A percentile compares a stretch with the other conserved stretches of the same genome.
These are phyloP conservation scores for Halophytophthora batemanensis DNA, from an alignment of 352 stramenopile genomes.

Conservation along the genomic window DNA sequence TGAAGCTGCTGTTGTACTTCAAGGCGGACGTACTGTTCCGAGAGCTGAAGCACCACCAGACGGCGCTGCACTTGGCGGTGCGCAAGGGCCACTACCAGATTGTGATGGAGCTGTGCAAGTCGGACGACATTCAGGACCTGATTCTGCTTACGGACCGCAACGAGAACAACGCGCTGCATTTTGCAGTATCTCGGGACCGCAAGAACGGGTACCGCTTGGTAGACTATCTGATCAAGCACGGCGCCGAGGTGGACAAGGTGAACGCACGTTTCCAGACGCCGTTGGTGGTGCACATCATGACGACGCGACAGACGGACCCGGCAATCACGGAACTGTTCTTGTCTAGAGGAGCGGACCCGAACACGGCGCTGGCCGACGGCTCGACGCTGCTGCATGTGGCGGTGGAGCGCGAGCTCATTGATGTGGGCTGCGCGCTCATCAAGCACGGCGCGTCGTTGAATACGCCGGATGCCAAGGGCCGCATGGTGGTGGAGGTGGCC, in stretches of 20 bases:
- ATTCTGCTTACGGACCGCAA: slow-evolving; percentile 78
- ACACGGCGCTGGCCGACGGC: slow-evolving; percentile 73
- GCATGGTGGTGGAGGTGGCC: slow-evolving; percentile 71
- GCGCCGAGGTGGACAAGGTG: slow-evolving; percentile 80
- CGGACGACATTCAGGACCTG: slow-evolving; percentile 54
- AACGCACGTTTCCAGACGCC: slow-evolving; percentile 78
- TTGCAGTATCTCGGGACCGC: slow-evolving; percentile 75
- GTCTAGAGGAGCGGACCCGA: slow-evolving; percentile 54
- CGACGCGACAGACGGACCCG: slow-evolving; percentile 77
- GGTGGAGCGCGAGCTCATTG: slow-evolving; percentile 78
- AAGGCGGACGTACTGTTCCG: slow-evolving; percentile 85
- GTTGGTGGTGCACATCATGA: slow-evolving; percentile 84
- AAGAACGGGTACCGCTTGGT: slow-evolving; percentile 81
- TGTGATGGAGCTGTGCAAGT: slow-evolving; percentile 84
- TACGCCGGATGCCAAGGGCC: slow-evolving; percentile 62
- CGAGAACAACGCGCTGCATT: slow-evolving; percentile 84
- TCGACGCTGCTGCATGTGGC: slow-evolving; percentile 82
- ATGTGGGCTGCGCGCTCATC: slow-evolving; percentile 74
- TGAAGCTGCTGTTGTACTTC: slow-evolving; percentile 77
- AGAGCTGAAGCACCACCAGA: slow-evolving; percentile 85
- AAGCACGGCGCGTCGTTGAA: slow-evolving; percentile 72
- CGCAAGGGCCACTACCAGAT: slow-evolving; percentile 85
- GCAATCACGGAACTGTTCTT: slow-evolving; percentile 77
- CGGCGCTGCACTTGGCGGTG: slow-evolving; percentile 75
- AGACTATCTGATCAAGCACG: slow-evolving; percentile 83